Evolutionary conservation across 345 rosid genomes (phyloP).

Genomic region (Populus ilicifolia): DNA sequence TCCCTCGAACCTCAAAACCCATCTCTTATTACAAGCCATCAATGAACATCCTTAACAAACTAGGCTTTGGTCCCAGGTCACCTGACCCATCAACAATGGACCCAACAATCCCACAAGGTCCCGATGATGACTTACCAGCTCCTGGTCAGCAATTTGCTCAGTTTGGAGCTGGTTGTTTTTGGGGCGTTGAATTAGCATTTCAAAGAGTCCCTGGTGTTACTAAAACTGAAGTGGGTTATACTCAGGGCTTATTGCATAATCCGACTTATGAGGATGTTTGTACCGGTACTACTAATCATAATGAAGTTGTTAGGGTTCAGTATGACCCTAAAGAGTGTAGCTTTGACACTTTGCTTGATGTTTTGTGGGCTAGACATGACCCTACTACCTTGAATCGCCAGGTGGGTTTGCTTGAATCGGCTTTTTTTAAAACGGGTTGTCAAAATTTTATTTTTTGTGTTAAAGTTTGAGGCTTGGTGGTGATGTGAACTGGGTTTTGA

Average conservation of each 20-base stretch:
- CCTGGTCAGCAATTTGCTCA: conserved; percentile 76
- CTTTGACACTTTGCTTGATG: conserved; percentile 63
- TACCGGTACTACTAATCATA: conserved; percentile 59
- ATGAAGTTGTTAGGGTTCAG: conserved; percentile 83
- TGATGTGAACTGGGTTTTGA: background rate
- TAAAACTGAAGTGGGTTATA: conserved; percentile 83
- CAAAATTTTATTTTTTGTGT: background rate
- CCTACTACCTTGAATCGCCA: conserved; percentile 92
- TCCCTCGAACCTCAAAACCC: conserved; percentile 9
- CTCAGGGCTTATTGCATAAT: conserved; percentile 56
- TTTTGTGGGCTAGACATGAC: conserved; percentile 86
- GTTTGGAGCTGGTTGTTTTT: conserved; percentile 95
- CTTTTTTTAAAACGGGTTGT: background rate
- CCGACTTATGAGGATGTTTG: conserved; percentile 83
- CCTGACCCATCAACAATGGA: conserved; percentile 49
- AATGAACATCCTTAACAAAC: conserved; percentile 86
- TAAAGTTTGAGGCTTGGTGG: background rate
- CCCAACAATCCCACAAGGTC: conserved; percentile 62
- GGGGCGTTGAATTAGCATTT: conserved; percentile 88
- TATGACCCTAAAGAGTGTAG: conserved; percentile 77
- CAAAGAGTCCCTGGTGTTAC: conserved; percentile 82
- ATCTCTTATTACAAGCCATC: conserved; percentile 30
- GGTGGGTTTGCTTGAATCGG: conserved; percentile 34
- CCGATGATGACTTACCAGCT: conserved; percentile 67
- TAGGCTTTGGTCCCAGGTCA: conserved; percentile 61